Percentiles rank a stretch among this genome's conserved stretches.
phyloP scores from a whole-genome alignment of 306 rosid species.

The Cajanus cajan region DNA sequence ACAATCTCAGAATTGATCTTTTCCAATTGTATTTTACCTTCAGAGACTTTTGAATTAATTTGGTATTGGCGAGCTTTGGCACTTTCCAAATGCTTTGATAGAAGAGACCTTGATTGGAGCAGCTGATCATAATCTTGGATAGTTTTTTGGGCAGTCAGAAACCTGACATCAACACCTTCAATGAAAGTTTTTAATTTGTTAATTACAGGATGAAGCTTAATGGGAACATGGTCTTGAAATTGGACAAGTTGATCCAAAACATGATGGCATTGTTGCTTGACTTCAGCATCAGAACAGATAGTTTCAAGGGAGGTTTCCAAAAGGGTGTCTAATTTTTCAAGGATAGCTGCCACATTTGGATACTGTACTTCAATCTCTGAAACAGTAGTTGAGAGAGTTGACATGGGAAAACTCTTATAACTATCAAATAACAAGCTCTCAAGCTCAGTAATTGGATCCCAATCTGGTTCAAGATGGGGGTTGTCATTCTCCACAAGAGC shows the following conservation, averaged over 20 bases:
- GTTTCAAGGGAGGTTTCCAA: not conserved
- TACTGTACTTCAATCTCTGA: not conserved
- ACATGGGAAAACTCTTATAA: not conserved
- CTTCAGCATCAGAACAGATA: not conserved
- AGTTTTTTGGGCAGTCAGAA: not conserved
- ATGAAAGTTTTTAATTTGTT: not conserved
- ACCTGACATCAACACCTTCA: not conserved
- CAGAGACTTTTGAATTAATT: not conserved
- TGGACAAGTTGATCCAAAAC: not conserved
- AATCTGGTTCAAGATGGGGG: not conserved
- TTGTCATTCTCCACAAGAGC: not conserved
- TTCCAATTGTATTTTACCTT: not conserved
- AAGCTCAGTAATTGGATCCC: not conserved
- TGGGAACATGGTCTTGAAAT: not conserved
- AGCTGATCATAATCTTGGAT: not conserved
- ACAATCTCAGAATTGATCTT: not conserved
- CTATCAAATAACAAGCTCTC: not conserved
- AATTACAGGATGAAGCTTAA: not conserved
- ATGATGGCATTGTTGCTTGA: not conserved
- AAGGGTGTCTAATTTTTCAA: not conserved
- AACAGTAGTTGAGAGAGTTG: not conserved
- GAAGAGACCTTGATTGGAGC: not conserved
- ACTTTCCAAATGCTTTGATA: not conserved
- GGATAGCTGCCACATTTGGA: not conserved
- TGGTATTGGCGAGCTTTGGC: not conserved